These are phyloP conservation scores for Candida taoyuanica DNA, from an alignment of 805 yeast species.

Conservation along the genomic window DNA sequence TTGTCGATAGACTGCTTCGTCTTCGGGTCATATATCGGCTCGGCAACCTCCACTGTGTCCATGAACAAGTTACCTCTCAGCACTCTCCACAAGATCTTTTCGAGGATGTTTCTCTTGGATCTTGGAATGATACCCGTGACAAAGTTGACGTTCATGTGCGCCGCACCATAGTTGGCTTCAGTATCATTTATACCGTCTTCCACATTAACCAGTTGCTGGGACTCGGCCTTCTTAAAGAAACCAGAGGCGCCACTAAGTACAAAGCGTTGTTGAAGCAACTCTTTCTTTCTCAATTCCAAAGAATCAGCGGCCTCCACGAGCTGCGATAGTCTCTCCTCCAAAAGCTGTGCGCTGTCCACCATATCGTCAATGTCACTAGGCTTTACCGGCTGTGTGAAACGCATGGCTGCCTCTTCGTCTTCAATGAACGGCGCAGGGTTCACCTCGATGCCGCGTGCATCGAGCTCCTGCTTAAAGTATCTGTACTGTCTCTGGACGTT, in stretches of 20 bases:
- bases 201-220: conserved; percentile 6
- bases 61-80: conserved; percentile 88
- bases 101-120: conserved; percentile 61
- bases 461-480: conserved; percentile 47
- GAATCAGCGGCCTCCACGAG: conserved; percentile 65
- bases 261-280: conserved; percentile 58
- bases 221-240: conserved; percentile 35
- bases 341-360: conserved; percentile 56
- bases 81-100: conserved; percentile 88
- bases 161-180: conserved; percentile 20
- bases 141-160: conserved; percentile 42
- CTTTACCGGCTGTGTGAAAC: conserved; percentile 27
- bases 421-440: conserved; percentile 25
- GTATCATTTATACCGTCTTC: conserved; percentile 19
- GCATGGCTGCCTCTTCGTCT: conserved; percentile 26
- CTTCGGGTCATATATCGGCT: conserved; percentile 64
- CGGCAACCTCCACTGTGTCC: conserved; percentile 67
- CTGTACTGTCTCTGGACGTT: conserved; percentile 82
- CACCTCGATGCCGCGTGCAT: conserved; percentile 39
- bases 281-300: conserved; percentile 55
- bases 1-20: conserved; percentile 57
- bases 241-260: conserved; percentile 46
- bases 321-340: conserved; percentile 74
- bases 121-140: conserved; percentile 78
- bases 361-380: conserved; percentile 51